Conservation (phyloP, 2,329 filamentous ascomycete genomes). For the Dactylellina haptotyla region DNA sequence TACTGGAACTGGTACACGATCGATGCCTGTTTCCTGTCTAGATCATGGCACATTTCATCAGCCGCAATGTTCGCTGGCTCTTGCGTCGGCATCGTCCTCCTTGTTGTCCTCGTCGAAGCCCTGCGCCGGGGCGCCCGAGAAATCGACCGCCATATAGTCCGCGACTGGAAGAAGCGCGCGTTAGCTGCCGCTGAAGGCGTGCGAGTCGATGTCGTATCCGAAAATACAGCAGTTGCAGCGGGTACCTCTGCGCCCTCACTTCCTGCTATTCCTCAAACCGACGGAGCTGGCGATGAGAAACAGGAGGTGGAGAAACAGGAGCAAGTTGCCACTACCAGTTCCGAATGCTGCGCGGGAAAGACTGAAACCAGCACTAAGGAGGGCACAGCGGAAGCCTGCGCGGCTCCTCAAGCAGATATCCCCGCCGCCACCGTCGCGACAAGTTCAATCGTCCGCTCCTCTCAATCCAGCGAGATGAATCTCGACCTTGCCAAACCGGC, state of each 20-base stretch:
- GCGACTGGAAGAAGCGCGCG: conserved; percentile 61
- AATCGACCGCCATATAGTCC: conserved; percentile 75
- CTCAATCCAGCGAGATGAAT: conserved; percentile 57
- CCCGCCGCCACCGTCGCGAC: background rate
- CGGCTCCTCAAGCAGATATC: too few relatives aligned
- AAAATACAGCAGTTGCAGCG: background rate
- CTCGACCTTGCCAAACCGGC: conserved; percentile 31
- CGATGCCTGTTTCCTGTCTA: conserved; percentile 76
- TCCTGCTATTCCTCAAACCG: background rate
- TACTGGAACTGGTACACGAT: conserved; percentile 82
- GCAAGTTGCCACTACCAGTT: too few relatives aligned
- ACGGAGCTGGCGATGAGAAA: background rate
- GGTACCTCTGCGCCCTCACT: conserved; percentile 4
- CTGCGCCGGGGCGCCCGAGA: conserved; percentile 76
- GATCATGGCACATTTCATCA: conserved; percentile 75
- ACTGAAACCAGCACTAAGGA: too few relatives aligned
- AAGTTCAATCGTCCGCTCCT: background rate
- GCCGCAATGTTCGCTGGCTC: conserved; percentile 79
- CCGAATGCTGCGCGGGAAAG: too few relatives aligned
- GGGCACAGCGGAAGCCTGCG: too few relatives aligned
- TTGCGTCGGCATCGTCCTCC: conserved; percentile 79
- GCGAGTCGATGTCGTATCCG: background rate
- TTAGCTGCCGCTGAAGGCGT: conserved; percentile 8
- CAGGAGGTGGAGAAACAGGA: too few relatives aligned
- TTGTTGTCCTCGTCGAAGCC: conserved; percentile 77